Percentiles rank a stretch among this genome's conserved stretches.
Evolutionary conservation across 2,329 filamentous ascomycete genomes (phyloP).

Genomic region (Endothia cerciana): DNA sequence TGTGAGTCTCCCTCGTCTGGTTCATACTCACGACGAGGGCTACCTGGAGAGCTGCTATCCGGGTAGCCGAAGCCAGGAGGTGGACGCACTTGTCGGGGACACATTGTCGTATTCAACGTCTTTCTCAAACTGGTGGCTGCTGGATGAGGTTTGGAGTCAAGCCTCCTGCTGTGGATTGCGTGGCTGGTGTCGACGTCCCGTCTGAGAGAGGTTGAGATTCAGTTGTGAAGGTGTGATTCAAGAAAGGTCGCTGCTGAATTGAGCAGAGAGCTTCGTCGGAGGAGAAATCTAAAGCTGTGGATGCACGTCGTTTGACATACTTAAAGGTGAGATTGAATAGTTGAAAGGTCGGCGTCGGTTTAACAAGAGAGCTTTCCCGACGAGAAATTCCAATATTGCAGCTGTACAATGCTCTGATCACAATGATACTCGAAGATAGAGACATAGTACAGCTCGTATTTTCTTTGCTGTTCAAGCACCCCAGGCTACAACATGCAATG

Average conservation of each 20-base stretch:
- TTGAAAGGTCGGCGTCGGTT: not conserved
- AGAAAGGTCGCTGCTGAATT: not conserved
- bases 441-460: not conserved
- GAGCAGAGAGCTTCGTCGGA: not conserved
- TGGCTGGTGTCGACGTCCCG: not conserved
- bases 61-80: not conserved
- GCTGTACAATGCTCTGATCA: not conserved
- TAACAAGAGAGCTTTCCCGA: not conserved
- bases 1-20: not conserved
- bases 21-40: not conserved
- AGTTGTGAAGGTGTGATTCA: not conserved
- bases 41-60: not conserved
- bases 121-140: not conserved
- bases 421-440: not conserved
- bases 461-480: not conserved
- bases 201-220: not conserved
- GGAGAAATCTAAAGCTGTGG: not conserved
- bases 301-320: not conserved
- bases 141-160: not conserved
- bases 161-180: not conserved
- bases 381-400: not conserved
- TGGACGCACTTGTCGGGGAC: not conserved
- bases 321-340: not conserved
- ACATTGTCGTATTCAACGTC: not conserved
- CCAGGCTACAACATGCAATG: not conserved